These are phyloP conservation scores for Leccinum arenicola DNA, from an alignment of 768 basidiomycete species.

Conservation along the genomic window DNA sequence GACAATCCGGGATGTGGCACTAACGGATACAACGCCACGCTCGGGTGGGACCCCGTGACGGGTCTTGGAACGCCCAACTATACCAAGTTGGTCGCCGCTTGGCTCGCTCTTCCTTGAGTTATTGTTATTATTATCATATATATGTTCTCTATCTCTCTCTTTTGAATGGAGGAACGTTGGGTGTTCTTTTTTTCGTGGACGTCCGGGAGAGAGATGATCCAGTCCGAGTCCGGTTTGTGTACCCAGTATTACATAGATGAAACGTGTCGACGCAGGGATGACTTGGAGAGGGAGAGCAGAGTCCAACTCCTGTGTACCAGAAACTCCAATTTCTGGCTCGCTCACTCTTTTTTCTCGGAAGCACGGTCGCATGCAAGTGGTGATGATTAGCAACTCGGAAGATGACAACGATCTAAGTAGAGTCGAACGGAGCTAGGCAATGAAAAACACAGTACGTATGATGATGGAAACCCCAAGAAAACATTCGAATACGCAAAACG, in stretches of 20 bases:
- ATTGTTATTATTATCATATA: too few relatives aligned
- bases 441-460: background rate
- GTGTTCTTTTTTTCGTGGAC: too few relatives aligned
- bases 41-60: constrained; percentile 33
- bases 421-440: background rate
- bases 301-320: too few relatives aligned
- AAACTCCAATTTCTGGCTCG: too few relatives aligned
- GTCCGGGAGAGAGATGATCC: too few relatives aligned
- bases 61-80: constrained; percentile 45
- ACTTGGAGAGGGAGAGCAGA: too few relatives aligned
- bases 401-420: background rate
- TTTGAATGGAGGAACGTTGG: too few relatives aligned
- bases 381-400: constrained; percentile 4
- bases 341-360: too few relatives aligned
- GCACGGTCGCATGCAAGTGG: background rate
- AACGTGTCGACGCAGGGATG: too few relatives aligned
- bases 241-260: too few relatives aligned
- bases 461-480: background rate
- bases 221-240: too few relatives aligned
- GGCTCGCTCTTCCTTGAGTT: constrained; percentile 37
- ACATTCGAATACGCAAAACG: background rate
- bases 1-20: constrained; percentile 30
- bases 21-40: constrained; percentile 21
- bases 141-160: too few relatives aligned
- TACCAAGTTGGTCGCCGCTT: constrained; percentile 42